A percentile compares a stretch with the other conserved stretches of the same genome.
Conservation (phyloP, 1,284 basidiomycete species). For the Naganishia liquefaciens region DNA sequence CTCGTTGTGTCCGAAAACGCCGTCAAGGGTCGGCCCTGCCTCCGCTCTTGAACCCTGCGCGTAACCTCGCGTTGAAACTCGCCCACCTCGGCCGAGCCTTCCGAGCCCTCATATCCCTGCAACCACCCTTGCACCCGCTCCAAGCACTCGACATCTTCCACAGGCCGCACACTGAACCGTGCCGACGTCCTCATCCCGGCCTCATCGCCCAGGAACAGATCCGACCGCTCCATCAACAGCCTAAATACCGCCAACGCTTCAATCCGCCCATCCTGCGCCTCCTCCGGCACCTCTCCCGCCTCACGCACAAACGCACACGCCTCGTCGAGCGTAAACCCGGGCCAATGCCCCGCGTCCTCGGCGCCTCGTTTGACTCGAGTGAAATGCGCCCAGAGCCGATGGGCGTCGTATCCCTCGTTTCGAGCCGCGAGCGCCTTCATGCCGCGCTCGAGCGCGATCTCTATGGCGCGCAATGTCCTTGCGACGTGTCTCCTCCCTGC, state of each 20-base stretch:
- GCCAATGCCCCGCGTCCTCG: slow-evolving; percentile 32
- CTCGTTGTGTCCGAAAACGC: slow-evolving; percentile 20
- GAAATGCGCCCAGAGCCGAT: slow-evolving; percentile 41
- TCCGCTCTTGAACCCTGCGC: slow-evolving; percentile 36
- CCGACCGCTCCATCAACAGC: slow-evolving; percentile 66
- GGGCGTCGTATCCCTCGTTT: slow-evolving; percentile 11
- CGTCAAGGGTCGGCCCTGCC: slow-evolving; percentile 27
- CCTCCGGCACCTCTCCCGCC: slow-evolving; percentile 34
- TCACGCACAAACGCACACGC: slow-evolving; percentile 38
- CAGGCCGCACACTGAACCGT: slow-evolving; percentile 70
- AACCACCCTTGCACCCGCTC: slow-evolving; percentile 62
- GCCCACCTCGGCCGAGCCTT: slow-evolving; percentile 62
- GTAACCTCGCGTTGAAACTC: slow-evolving; percentile 42
- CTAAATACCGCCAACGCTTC: slow-evolving; percentile 69
- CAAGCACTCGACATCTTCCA: slow-evolving; percentile 63
- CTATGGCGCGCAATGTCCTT: slow-evolving; percentile 22
- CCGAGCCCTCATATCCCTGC: slow-evolving; percentile 37
- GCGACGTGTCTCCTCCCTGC: slow-evolving; percentile 6
- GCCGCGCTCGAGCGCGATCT: slow-evolving; percentile 40
- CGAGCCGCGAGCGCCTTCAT: slow-evolving; percentile 31
- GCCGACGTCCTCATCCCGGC: slow-evolving; percentile 62
- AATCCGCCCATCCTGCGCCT: slow-evolving; percentile 30
- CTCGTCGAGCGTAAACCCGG: slow-evolving; percentile 39
- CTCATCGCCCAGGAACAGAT: slow-evolving; percentile 66
- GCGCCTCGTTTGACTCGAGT: slow-evolving; percentile 25